These are phyloP conservation scores for Pseudonitzschia delicatissima DNA, from an alignment of 108 stramenopile genomes.

Conservation along the genomic window DNA sequence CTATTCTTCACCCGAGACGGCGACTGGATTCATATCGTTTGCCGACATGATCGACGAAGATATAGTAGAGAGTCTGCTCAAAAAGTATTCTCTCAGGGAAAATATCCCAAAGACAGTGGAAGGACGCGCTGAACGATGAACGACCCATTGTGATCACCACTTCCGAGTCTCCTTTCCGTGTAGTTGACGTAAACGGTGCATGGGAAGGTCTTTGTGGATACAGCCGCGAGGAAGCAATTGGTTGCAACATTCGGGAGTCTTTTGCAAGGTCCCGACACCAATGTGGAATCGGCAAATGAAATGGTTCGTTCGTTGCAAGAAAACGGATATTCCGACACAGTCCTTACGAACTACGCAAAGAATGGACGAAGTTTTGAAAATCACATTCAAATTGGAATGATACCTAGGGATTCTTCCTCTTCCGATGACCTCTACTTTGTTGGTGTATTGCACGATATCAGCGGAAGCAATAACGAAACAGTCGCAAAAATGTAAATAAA, in stretches of 20 bases:
- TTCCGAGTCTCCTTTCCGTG: constrained; percentile 36
- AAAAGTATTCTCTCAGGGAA: background rate
- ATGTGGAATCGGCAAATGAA: constrained; percentile 23
- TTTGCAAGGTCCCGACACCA: constrained; percentile 65
- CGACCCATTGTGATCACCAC: constrained; percentile 59
- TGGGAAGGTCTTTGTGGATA: constrained; percentile 69
- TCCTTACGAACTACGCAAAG: constrained; percentile 64
- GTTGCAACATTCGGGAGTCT: constrained; percentile 40
- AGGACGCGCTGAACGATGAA: constrained; percentile 30
- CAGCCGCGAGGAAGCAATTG: constrained; percentile 40
- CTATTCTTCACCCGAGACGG: constrained; percentile 19
- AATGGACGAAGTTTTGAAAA: constrained; percentile 55
- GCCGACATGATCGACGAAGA: constrained; percentile 7
- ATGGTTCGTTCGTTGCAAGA: constrained; percentile 36
- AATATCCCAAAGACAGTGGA: constrained; percentile 21
- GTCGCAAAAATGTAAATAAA: background rate
- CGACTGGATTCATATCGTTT: constrained; percentile 4
- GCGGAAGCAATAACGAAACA: background rate
- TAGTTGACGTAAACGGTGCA: constrained; percentile 60
- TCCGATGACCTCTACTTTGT: constrained; percentile 42
- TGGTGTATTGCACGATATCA: constrained; percentile 57
- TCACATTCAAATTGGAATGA: constrained; percentile 41
- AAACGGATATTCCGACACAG: constrained; percentile 28
- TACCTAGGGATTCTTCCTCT: constrained; percentile 24
- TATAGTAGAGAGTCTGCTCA: background rate